Conservation (phyloP, 1,284 basidiomycete genomes). For the Schizophyllum amplum region DNA sequence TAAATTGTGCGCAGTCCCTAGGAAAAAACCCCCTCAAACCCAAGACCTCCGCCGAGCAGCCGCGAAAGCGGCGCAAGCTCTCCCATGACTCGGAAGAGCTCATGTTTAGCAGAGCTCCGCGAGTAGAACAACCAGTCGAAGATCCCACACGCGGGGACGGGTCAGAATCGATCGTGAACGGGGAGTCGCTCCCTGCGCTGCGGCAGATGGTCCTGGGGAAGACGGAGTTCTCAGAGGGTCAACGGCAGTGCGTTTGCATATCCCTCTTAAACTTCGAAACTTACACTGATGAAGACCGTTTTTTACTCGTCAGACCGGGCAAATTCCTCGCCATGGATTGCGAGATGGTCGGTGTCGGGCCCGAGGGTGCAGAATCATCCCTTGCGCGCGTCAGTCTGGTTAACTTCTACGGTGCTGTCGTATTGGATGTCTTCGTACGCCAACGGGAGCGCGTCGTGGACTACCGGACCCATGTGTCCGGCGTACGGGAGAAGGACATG, state of each 20-base stretch:
- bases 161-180: slow-evolving; percentile 28
- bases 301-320: slow-evolving; percentile 58
- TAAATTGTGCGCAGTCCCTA: background rate
- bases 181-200: slow-evolving; percentile 38
- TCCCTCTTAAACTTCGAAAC: too few species aligned
- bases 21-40: background rate
- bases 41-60: background rate
- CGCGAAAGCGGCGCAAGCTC: slow-evolving; percentile 8
- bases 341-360: slow-evolving; percentile 96
- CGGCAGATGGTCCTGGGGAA: slow-evolving; percentile 47
- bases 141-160: too few species aligned
- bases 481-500: slow-evolving; percentile 76
- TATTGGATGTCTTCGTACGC: slow-evolving; percentile 82
- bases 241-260: slow-evolving; percentile 43
- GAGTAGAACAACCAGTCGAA: too few species aligned
- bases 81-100: background rate
- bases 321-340: slow-evolving; percentile 87
- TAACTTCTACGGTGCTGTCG: slow-evolving; percentile 79
- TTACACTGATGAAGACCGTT: too few species aligned
- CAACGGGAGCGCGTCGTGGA: slow-evolving; percentile 89
- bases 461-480: slow-evolving; percentile 89
- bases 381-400: slow-evolving; percentile 90
- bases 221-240: slow-evolving; percentile 30
- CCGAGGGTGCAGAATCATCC: slow-evolving; percentile 72
- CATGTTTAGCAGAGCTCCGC: background rate